Conservation (phyloP, 2,329 filamentous ascomycete genomes). For the Calonectria honghensis region DNA sequence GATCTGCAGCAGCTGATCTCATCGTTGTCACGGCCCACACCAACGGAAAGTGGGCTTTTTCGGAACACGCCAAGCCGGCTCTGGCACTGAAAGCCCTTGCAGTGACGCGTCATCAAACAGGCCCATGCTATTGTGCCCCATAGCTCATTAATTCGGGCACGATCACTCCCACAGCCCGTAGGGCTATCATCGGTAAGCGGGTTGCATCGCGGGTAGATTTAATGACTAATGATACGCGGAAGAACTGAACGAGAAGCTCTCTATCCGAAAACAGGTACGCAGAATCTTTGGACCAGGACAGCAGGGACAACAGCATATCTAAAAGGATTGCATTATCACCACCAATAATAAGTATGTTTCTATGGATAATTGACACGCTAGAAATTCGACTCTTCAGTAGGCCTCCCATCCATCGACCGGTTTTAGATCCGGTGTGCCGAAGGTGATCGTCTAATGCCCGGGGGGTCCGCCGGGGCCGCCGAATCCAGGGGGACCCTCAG, state of each 20-base stretch:
- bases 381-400: not conserved
- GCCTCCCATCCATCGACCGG: not conserved
- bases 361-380: not conserved
- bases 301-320: too few species aligned
- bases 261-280: not conserved
- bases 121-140: not conserved
- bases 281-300: not conserved
- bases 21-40: not conserved
- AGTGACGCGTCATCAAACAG: slow-evolving; percentile 9
- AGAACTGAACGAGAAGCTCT: not conserved
- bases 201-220: too few species aligned
- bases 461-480: slow-evolving; percentile 6
- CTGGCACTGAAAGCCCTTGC: not conserved
- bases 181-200: not conserved
- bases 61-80: slow-evolving; percentile 1
- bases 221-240: too few species aligned
- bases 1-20: not conserved
- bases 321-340: not conserved
- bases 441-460: not conserved
- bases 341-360: not conserved
- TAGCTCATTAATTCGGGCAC: not conserved
- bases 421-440: too few species aligned
- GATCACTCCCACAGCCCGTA: not conserved
- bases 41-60: not conserved
- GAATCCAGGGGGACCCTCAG: slow-evolving; percentile 4